phyloP scores from a whole-genome alignment of 805 yeast species.

The Scheffersomyces coipomensis region DNA sequence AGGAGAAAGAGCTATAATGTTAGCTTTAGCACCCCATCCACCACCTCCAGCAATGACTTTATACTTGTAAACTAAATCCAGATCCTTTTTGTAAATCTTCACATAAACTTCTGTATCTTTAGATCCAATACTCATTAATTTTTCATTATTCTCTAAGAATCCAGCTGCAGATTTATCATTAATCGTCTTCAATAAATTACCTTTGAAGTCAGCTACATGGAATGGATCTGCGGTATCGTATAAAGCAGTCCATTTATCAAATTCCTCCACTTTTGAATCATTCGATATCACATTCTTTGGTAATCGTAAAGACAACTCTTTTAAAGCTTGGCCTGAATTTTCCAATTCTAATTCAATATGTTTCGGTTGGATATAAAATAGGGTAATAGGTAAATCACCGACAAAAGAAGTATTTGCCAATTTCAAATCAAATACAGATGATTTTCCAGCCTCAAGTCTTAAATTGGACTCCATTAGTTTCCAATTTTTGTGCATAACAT shows the following conservation, averaged over 20 bases:
- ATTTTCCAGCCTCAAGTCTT: constrained; percentile 13
- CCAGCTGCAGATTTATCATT: constrained; percentile 57
- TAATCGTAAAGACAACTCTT: constrained; percentile 22
- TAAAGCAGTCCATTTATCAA: constrained; percentile 36
- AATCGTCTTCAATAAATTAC: constrained; percentile 59
- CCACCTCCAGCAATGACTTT: constrained; percentile 75
- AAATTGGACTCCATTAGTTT: constrained; percentile 26
- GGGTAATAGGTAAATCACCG: constrained; percentile 31
- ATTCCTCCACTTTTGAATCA: constrained; percentile 1
- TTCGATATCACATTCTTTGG: constrained; percentile 14
- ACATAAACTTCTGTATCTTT: constrained; percentile 45
- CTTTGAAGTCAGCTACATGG: constrained; percentile 47
- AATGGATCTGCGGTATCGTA: constrained; percentile 24
- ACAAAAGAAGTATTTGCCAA: constrained; percentile 42
- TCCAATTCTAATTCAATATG: constrained; percentile 5
- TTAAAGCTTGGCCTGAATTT: constrained; percentile 27
- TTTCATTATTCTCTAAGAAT: constrained; percentile 45
- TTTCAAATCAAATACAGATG: constrained; percentile 15
- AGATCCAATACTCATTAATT: constrained; percentile 36
- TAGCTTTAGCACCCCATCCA: constrained; percentile 71
- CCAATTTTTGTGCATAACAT: constrained; percentile 34
- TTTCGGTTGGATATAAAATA: constrained; percentile 30
- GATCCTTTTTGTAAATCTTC: constrained; percentile 18
- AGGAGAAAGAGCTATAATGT: constrained; percentile 64
- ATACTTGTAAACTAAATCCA: constrained; percentile 25